These are phyloP conservation scores for Poterioochromonas sp. DNA, from an alignment of 352 stramenopile genomes.

Conservation along the genomic window DNA sequence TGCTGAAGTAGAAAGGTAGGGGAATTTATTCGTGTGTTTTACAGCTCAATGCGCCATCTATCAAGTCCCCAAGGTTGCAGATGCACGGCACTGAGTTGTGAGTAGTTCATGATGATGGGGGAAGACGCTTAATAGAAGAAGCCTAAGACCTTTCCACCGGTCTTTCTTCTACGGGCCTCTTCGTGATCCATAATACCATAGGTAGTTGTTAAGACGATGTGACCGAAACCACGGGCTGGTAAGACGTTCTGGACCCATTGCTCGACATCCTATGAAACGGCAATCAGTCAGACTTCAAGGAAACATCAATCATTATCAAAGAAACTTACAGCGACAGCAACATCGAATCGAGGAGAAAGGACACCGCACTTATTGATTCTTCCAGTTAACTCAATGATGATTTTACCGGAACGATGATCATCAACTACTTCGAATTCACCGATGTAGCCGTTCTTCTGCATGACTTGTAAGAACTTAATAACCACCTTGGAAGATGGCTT, in stretches of 20 bases:
- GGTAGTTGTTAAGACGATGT: conserved; percentile 85
- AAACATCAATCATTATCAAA: not conserved
- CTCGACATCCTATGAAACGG: conserved; percentile 76
- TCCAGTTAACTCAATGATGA: conserved; percentile 93
- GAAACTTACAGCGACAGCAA: conserved; percentile 57
- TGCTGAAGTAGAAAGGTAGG: too few relatives aligned
- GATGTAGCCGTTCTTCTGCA: conserved; percentile 99
- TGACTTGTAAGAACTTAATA: conserved; percentile 99
- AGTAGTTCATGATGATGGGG: too few relatives aligned
- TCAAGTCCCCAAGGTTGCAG: too few relatives aligned
- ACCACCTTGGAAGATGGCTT: conserved; percentile 98
- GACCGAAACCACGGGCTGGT: conserved; percentile 92
- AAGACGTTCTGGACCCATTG: conserved; percentile 99
- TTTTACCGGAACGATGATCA: conserved; percentile 98
- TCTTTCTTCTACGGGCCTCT: conserved; percentile 97
- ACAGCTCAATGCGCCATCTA: too few relatives aligned
- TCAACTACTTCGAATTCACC: conserved; percentile 99
- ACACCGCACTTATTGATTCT: conserved; percentile 99
- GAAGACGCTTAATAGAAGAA: too few relatives aligned
- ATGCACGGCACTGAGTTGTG: too few relatives aligned
- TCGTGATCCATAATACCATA: conserved; percentile 86
- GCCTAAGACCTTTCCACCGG: conserved; percentile 98
- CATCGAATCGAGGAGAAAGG: conserved; percentile 97
- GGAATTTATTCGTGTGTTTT: too few relatives aligned
- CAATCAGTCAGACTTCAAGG: not conserved